A percentile compares a stretch with the other conserved stretches of the same genome.
phyloP scores from a whole-genome alignment of 2,329 filamentous ascomycete species.

The Metarhizium guizhouense region DNA sequence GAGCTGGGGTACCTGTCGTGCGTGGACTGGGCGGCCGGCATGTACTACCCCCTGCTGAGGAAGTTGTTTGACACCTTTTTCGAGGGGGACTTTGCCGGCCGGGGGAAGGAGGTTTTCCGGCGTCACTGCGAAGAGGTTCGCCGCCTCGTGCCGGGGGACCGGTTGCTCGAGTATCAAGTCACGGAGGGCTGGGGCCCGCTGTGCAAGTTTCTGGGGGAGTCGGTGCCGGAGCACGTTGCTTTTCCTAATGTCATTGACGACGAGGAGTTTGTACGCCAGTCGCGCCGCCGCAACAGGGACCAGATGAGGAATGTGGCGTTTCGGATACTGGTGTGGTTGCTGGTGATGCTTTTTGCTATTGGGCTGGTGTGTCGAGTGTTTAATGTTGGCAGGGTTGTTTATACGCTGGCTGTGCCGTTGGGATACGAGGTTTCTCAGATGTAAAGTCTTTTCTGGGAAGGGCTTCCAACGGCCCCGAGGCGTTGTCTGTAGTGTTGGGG shows the following conservation, averaged over 20 bases:
- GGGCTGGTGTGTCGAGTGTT: neutral
- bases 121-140: slow-evolving; percentile 27
- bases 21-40: slow-evolving; percentile 53
- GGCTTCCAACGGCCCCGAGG: neutral
- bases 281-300: slow-evolving; percentile 22
- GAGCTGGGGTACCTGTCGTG: slow-evolving; percentile 34
- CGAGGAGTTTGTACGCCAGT: slow-evolving; percentile 24
- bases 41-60: slow-evolving; percentile 62
- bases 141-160: slow-evolving; percentile 19
- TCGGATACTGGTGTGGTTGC: slow-evolving; percentile 12
- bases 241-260: slow-evolving; percentile 30
- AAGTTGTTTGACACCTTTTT: slow-evolving; percentile 64
- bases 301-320: slow-evolving; percentile 26
- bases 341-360: slow-evolving; percentile 10
- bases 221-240: slow-evolving; percentile 20
- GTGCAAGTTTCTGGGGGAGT: slow-evolving; percentile 25
- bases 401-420: neutral
- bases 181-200: slow-evolving; percentile 29
- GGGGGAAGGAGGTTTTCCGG: slow-evolving; percentile 54
- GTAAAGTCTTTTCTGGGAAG: neutral
- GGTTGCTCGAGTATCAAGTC: slow-evolving; percentile 25
- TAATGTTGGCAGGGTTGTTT: neutral
- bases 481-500: too few species aligned
- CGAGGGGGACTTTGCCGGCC: slow-evolving; percentile 55
- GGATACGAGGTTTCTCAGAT: neutral